A percentile compares a stretch with the other conserved stretches of the same genome.
phyloP scores from a whole-genome alignment of 139 green algal species.

The Auxenochlorella pyrenoidosa region DNA sequence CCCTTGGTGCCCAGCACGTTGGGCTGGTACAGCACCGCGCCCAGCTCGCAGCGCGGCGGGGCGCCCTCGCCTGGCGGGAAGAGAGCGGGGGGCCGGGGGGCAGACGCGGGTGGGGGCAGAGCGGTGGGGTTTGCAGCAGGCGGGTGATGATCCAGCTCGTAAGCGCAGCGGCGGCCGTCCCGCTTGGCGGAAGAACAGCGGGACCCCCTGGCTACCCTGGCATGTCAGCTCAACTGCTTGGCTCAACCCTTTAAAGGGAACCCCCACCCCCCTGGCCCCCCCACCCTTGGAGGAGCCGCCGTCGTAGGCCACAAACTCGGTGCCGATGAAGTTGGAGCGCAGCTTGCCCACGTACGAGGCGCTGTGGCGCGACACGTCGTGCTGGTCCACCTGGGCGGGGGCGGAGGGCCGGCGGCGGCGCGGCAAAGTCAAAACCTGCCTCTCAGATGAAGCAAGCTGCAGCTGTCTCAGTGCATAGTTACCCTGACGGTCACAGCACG shows the following conservation, averaged over 20 bases:
- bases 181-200: no score
- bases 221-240: no score
- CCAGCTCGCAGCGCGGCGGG: slow-evolving; percentile 70
- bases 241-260: no score
- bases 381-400: slow-evolving; percentile 24
- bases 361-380: slow-evolving; percentile 11
- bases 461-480: background rate
- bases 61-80: background rate
- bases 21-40: slow-evolving; percentile 82
- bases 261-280: no score
- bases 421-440: no score
- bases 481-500: no score
- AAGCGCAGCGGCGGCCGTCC: no score
- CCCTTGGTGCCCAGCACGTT: slow-evolving; percentile 96
- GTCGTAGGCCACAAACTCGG: slow-evolving; percentile 92
- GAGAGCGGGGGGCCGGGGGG: background rate
- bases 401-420: no score
- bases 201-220: no score
- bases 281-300: slow-evolving; percentile 47
- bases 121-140: no score
- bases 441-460: no score
- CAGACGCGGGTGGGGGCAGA: background rate
- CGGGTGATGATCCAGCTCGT: no score
- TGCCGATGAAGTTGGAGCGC: slow-evolving; percentile 94
- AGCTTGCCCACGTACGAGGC: slow-evolving; percentile 63